phyloP scores from a whole-genome alignment of 192 early-diverging fungal species.

The Linderina pennispora region DNA sequence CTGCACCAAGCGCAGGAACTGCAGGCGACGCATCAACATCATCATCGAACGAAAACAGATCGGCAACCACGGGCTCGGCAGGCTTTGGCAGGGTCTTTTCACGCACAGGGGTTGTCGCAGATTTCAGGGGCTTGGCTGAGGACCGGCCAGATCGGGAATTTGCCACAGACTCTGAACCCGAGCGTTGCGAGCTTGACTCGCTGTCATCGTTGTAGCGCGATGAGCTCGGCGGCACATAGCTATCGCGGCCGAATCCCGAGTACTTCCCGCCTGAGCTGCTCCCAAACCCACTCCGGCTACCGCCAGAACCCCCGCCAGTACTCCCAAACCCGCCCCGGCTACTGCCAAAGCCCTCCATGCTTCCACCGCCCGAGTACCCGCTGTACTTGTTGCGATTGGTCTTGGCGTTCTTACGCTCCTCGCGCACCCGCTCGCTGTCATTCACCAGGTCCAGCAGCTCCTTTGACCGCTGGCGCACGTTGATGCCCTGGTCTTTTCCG shows the following conservation, averaged over 20 bases:
- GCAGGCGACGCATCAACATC: constrained; percentile 8
- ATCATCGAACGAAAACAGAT: constrained; percentile 43
- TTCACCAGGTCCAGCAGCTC: constrained; percentile 81
- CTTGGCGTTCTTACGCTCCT: constrained; percentile 85
- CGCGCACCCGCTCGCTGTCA: constrained; percentile 70
- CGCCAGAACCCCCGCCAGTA: constrained; percentile 1
- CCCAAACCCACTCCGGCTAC: constrained; percentile 60
- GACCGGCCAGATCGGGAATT: constrained; percentile 3
- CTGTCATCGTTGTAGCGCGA: constrained; percentile 19
- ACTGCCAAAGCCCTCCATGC: constrained; percentile 18
- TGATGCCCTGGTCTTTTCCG: constrained; percentile 96
- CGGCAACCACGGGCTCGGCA: constrained; percentile 30
- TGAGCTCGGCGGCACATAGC: constrained; percentile 12
- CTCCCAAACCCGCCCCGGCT: constrained; percentile 17
- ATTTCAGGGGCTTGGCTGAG: constrained; percentile 15
- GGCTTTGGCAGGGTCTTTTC: too few species aligned
- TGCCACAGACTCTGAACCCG: constrained; percentile 13
- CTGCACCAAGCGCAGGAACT: constrained; percentile 11
- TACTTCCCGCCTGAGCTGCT: constrained; percentile 38
- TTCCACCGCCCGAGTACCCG: constrained; percentile 58
- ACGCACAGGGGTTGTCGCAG: constrained; percentile 17
- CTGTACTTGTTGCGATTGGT: constrained; percentile 86
- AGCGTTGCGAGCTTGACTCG: constrained; percentile 30
- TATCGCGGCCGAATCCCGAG: constrained; percentile 33
- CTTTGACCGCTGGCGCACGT: constrained; percentile 81